Percentiles rank a stretch among this genome's conserved stretches.
These are phyloP conservation scores for Aquilaria agallochum DNA, from an alignment of 441 rosid genomes.

Conservation along the genomic window DNA sequence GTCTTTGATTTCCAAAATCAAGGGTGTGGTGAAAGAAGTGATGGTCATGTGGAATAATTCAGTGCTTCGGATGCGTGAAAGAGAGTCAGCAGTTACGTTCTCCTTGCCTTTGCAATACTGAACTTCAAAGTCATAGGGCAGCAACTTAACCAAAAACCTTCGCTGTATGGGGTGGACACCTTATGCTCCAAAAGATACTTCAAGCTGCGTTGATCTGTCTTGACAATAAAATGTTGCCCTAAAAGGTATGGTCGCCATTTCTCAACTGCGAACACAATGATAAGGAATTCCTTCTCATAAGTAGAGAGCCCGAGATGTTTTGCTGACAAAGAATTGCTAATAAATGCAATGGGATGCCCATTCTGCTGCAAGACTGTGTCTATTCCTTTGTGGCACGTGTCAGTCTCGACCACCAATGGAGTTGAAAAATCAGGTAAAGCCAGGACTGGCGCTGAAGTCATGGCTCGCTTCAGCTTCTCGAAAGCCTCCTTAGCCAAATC, in stretches of 20 bases:
- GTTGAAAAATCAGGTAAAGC: background rate
- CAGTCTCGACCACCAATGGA: background rate
- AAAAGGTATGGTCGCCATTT: no score
- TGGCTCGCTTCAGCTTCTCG: background rate
- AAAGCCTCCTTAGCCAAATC: background rate
- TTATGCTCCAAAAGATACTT: background rate
- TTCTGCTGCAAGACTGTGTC: background rate
- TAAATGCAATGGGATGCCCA: background rate
- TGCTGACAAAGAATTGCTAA: background rate
- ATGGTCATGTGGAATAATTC: background rate
- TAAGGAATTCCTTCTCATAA: no score
- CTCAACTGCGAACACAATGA: no score
- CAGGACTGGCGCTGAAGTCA: background rate
- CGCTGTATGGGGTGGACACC: background rate
- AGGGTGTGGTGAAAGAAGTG: no score
- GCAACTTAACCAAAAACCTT: background rate
- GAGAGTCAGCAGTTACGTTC: background rate
- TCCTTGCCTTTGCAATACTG: slow-evolving; percentile 1
- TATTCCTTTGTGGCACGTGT: background rate
- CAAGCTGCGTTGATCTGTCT: background rate
- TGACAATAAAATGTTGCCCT: background rate
- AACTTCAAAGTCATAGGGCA: slow-evolving; percentile 2
- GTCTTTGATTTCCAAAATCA: no score
- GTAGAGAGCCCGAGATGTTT: no score
- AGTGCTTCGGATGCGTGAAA: no score